phyloP scores from a whole-genome alignment of 768 basidiomycete genomes.

The Saitozyma podzolica region DNA sequence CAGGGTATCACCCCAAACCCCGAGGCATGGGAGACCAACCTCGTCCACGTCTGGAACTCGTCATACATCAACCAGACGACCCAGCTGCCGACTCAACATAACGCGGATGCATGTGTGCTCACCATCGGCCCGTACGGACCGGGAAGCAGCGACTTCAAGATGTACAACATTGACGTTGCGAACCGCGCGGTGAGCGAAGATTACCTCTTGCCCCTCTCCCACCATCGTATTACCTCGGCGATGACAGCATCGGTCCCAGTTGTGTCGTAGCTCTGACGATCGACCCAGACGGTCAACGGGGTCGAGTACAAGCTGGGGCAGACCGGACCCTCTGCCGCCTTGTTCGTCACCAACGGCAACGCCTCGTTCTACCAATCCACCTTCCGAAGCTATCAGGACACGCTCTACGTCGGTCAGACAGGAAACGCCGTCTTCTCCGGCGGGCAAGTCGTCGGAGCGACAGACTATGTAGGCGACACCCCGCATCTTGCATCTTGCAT shows the following conservation, averaged over 20 bases:
- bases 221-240: too few relatives aligned
- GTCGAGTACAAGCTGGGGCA: conserved; percentile 14
- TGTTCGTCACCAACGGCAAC: conserved; percentile 66
- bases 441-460: conserved; percentile 65
- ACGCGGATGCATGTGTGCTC: conserved; percentile 64
- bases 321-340: conserved; percentile 63
- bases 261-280: too few relatives aligned
- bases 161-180: conserved; percentile 68
- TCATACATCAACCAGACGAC: conserved; percentile 29
- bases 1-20: background rate
- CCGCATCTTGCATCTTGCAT: too few relatives aligned
- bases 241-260: too few relatives aligned
- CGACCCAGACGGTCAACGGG: background rate
- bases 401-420: conserved; percentile 65
- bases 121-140: conserved; percentile 64
- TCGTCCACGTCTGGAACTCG: conserved; percentile 20
- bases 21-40: conserved; percentile 1
- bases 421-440: conserved; percentile 65
- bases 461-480: conserved; percentile 56
- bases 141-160: conserved; percentile 64
- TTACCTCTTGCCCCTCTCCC: background rate
- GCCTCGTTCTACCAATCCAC: conserved; percentile 68
- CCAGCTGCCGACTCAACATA: conserved; percentile 52
- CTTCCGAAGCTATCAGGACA: conserved; percentile 66
- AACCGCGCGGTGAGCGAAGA: conserved; percentile 62